These are phyloP conservation scores for Torrubiella hemipterigena DNA, from an alignment of 2,329 filamentous ascomycete genomes.

Conservation along the genomic window DNA sequence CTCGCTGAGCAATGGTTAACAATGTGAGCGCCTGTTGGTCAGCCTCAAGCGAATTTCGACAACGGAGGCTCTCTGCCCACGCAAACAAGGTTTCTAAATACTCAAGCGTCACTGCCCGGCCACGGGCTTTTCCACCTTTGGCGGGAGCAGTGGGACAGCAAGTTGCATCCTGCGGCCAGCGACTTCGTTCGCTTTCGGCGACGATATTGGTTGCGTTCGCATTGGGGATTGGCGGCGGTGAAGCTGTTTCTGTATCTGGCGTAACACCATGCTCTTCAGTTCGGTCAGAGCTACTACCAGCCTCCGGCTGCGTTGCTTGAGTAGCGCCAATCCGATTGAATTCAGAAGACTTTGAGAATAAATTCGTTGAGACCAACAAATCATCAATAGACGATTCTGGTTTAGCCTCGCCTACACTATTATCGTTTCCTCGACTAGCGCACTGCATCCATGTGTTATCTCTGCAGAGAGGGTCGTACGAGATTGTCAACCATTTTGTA, in stretches of 20 bases:
- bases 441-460: constrained; percentile 6
- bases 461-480: constrained; percentile 3
- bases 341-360: constrained; percentile 1
- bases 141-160: constrained; percentile 3
- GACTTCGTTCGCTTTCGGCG: no score
- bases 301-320: neutral
- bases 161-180: constrained; percentile 2
- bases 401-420: neutral
- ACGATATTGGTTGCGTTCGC: no score
- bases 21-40: constrained; percentile 2
- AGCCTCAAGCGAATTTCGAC: constrained; percentile 3
- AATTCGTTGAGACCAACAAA: constrained; percentile 1
- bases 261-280: no score
- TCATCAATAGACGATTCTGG: neutral
- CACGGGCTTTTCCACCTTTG: constrained; percentile 1
- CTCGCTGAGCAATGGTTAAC: neutral
- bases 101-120: constrained; percentile 3
- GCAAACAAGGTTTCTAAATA: constrained; percentile 3
- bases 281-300: neutral
- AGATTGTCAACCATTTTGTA: constrained; percentile 1
- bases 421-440: neutral
- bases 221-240: no score
- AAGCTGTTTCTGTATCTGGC: no score
- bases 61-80: constrained; percentile 3
- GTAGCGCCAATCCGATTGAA: no score